These are phyloP conservation scores for Lachancea dasiensis DNA, from an alignment of 805 yeast species.

Conservation along the genomic window DNA sequence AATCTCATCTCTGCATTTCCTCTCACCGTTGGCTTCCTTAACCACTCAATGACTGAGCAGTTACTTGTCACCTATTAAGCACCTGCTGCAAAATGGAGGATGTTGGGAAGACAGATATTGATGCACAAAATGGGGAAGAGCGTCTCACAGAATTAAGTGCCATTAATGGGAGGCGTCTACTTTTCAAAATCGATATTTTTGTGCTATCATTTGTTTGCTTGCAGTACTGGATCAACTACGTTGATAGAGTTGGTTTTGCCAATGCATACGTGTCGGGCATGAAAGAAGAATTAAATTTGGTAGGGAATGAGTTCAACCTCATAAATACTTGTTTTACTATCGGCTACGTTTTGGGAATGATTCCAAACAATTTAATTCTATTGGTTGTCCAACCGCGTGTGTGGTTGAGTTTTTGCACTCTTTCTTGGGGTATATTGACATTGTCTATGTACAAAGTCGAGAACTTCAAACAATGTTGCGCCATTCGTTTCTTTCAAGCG, in stretches of 20 bases:
- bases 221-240: conserved; percentile 37
- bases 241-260: conserved; percentile 45
- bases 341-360: conserved; percentile 51
- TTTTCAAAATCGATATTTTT: conserved; percentile 19
- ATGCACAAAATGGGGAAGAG: neutral
- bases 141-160: neutral
- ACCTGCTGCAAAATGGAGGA: no score
- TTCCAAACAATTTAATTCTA: conserved; percentile 50
- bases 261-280: conserved; percentile 57
- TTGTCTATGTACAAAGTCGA: conserved; percentile 43
- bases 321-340: conserved; percentile 48
- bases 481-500: conserved; percentile 50
- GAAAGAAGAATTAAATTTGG: conserved; percentile 44
- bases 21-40: no score
- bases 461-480: conserved; percentile 43
- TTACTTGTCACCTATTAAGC: no score
- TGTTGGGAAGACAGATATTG: neutral
- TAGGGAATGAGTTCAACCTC: conserved; percentile 42
- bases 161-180: conserved; percentile 30
- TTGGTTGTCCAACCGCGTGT: conserved; percentile 45
- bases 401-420: conserved; percentile 44
- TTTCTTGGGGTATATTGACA: conserved; percentile 48
- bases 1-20: no score
- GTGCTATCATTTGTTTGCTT: conserved; percentile 20
- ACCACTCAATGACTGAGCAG: no score